phyloP scores from a whole-genome alignment of 176 grass and related monocot genomes.

The Oryza nivara region DNA sequence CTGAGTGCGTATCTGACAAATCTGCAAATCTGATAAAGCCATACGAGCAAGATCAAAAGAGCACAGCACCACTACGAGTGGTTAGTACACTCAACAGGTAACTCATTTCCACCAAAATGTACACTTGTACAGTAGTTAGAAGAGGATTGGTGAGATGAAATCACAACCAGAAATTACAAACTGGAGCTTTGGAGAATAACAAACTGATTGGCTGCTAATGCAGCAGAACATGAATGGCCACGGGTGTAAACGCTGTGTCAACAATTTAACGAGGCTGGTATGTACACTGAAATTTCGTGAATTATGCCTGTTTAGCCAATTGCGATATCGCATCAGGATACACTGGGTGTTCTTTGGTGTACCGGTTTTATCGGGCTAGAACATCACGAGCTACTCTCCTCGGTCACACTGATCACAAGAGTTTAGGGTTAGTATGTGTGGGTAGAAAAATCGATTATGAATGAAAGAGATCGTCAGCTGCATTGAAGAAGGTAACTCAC shows the following conservation, averaged over 20 bases:
- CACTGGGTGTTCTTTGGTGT: background rate
- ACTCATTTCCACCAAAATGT: conserved; percentile 32
- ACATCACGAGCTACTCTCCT: conserved; percentile 38
- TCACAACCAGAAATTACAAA: conserved; percentile 15
- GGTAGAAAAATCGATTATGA: background rate
- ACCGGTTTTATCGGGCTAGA: background rate
- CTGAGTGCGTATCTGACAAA: background rate
- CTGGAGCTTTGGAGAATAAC: background rate
- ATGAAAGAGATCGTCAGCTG: background rate
- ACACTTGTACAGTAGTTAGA: conserved; percentile 20
- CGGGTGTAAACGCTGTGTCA: background rate
- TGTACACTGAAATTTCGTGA: conserved; percentile 38
- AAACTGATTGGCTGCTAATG: background rate
- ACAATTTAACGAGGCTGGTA: conserved; percentile 8
- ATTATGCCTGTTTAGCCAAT: background rate
- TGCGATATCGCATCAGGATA: conserved; percentile 1
- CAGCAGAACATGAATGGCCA: conserved; percentile 13
- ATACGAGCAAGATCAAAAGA: background rate
- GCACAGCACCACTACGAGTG: background rate
- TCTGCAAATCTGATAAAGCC: background rate
- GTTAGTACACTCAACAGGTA: background rate
- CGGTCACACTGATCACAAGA: conserved; percentile 17
- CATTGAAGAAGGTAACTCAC: conserved; percentile 5
- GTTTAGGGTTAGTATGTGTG: background rate
- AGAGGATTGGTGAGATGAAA: background rate